Percentiles rank a stretch among this genome's conserved stretches.
These are phyloP conservation scores for Saccharomyces hybrid DNA, from an alignment of 1,139 yeast genomes.

Conservation along the genomic window DNA sequence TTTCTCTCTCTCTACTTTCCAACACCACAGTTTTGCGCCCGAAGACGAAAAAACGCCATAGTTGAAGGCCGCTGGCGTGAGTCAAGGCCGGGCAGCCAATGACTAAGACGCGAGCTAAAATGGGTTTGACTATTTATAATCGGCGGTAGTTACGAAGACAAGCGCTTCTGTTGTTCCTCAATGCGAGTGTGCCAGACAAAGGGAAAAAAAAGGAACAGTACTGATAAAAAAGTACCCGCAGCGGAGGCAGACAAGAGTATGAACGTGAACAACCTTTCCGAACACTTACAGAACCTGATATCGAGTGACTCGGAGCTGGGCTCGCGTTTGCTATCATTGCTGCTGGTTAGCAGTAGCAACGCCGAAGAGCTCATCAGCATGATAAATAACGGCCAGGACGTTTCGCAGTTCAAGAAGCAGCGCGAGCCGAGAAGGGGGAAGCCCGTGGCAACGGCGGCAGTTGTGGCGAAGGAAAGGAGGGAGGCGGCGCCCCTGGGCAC, in stretches of 20 bases:
- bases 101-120: background rate
- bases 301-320: slow-evolving; percentile 27
- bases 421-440: background rate
- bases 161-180: background rate
- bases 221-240: too few species aligned
- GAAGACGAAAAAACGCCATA: background rate
- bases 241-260: too few species aligned
- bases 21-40: background rate
- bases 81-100: background rate
- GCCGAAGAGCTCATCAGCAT: slow-evolving; percentile 26
- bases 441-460: slow-evolving; percentile 1
- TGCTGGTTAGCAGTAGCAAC: slow-evolving; percentile 27
- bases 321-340: slow-evolving; percentile 25
- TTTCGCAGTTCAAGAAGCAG: background rate
- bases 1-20: background rate
- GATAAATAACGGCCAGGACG: slow-evolving; percentile 18
- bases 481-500: background rate
- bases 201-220: background rate
- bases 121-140: background rate
- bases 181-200: background rate
- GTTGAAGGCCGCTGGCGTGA: background rate
- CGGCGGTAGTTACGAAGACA: background rate
- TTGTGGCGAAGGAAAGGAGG: background rate
- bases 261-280: slow-evolving; percentile 4
- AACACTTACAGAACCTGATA: slow-evolving; percentile 18